Evolutionary conservation across 305 asterid genomes (phyloP), one percentile per base, ranked within the genome.

Genomic region (Solanum chacoense): DNA sequence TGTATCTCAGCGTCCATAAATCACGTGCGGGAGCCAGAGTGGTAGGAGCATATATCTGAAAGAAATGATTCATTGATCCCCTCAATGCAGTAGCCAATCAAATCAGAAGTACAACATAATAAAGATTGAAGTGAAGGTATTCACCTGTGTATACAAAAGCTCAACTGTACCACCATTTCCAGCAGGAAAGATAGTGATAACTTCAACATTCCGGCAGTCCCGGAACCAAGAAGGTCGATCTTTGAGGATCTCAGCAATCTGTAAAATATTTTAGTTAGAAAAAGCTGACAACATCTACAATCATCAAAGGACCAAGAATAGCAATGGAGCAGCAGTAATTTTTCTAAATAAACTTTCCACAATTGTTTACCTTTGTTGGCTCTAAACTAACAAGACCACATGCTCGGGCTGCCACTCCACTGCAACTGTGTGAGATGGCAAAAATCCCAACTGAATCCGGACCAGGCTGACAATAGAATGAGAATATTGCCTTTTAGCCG

Each of bases 361-460:
- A 9, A 38, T 22, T 50, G 85, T 88, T 89, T 89, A 96, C 99
- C 96, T 97, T 97, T 45, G 95, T 88, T 78, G 99, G 99, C 90
- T 96, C 99, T 91, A 97, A 93, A 93, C 97, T 94, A 88, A 97
- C 99, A 93, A 97, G 99, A 93, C 99, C 98, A 11, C 98, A 97
- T 84, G 99, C 98, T 94, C 99, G 94, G 90, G 99, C 99, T 89
- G 99, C 99, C 95, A 94, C 99, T 91, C 98, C 99, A 92, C 94
- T 93, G 90, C 98, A 92, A 89, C 96, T 95, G 86, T 93, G 98
- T 85, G 99, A 96, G 94, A 97, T 96, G 92, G 98, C 95, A 93
- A 96, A 97, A 89, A 97, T 96, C 93, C 99, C 99, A 93, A 97
- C 99, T 89, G 96, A 97, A 93, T 96, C 99, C 99, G 99, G 99